phyloP scores from a whole-genome alignment of 257 asterid genomes.

The Solanum lignicaule region DNA sequence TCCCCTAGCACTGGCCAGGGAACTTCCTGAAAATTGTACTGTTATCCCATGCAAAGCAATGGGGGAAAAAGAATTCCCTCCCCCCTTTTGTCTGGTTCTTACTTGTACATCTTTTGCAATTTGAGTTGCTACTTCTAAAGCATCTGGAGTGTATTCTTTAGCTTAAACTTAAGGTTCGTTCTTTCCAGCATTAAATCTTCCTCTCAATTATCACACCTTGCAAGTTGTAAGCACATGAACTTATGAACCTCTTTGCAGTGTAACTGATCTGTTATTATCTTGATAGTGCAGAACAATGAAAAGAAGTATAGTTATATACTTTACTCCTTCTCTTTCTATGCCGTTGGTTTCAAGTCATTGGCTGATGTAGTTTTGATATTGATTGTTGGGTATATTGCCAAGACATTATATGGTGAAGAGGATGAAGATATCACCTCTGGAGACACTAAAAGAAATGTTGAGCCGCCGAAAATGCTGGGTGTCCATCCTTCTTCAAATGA shows the following conservation, averaged over 20 bases:
- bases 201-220: background rate
- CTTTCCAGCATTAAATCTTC: background rate
- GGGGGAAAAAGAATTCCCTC: background rate
- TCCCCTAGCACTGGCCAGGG: background rate
- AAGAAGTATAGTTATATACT: background rate
- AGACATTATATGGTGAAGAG: slow-evolving; percentile 61
- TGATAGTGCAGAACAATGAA: background rate
- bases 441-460: slow-evolving; percentile 22
- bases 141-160: background rate
- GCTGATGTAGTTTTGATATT: background rate
- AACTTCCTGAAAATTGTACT: background rate
- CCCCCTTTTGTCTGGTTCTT: background rate
- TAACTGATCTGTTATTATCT: background rate
- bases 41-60: background rate
- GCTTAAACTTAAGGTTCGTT: background rate
- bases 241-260: background rate
- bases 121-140: background rate
- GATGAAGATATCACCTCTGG: slow-evolving; percentile 42
- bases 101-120: background rate
- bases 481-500: slow-evolving; percentile 57
- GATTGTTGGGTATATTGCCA: slow-evolving; percentile 63
- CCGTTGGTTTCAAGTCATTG: background rate
- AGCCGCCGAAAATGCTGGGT: slow-evolving; percentile 70
- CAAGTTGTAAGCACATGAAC: background rate
- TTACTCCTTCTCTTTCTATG: background rate